Evolutionary conservation across 2,329 filamentous ascomycete genomes (phyloP).

Genomic region (Cercospora janseana): DNA sequence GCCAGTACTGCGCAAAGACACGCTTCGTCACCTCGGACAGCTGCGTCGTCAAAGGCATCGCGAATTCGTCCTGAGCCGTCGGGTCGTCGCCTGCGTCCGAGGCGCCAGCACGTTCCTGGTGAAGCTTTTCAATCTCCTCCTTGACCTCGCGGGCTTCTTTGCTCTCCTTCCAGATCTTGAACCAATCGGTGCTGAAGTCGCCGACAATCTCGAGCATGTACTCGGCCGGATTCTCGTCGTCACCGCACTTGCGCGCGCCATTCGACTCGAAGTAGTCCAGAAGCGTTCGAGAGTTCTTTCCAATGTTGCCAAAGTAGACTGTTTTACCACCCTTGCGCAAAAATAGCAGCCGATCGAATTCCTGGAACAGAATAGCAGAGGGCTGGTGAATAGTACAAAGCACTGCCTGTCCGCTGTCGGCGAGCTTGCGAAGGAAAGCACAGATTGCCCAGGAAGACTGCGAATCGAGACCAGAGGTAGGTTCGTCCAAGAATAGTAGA

Average conservation of each 20-base stretch:
- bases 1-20: conserved; percentile 47
- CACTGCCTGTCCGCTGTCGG: conserved; percentile 48
- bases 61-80: conserved; percentile 44
- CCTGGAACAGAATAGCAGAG: conserved; percentile 45
- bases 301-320: conserved; percentile 51
- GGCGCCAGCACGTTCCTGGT: conserved; percentile 38
- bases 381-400: conserved; percentile 52
- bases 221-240: conserved; percentile 67
- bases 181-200: conserved; percentile 44
- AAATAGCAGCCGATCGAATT: conserved; percentile 47
- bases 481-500: conserved; percentile 63
- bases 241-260: conserved; percentile 59
- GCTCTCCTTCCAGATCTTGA: conserved; percentile 41
- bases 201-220: conserved; percentile 63
- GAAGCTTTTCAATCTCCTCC: conserved; percentile 42
- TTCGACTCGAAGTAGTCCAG: conserved; percentile 59
- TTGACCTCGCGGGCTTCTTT: conserved; percentile 36
- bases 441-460: conserved; percentile 65
- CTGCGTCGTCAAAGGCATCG: conserved; percentile 42
- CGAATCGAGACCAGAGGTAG: conserved; percentile 59
- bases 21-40: conserved; percentile 42
- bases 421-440: conserved; percentile 61
- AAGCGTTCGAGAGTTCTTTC: conserved; percentile 43
- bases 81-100: conserved; percentile 33
- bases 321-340: conserved; percentile 47